These are phyloP conservation scores for Pichia sp. DNA, from an alignment of 1,139 yeast species.

Conservation along the genomic window DNA sequence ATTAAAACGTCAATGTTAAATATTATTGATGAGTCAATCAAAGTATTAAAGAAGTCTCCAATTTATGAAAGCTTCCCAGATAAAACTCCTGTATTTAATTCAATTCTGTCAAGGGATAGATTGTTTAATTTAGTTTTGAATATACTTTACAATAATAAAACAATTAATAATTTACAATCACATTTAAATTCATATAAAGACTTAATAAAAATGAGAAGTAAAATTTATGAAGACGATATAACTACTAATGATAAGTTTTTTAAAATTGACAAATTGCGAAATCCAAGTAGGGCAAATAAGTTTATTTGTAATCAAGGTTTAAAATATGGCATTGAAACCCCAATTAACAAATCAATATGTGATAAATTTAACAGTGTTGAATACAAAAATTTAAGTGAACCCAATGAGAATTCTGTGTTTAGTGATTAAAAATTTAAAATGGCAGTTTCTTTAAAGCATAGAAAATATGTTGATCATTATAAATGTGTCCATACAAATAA, in stretches of 20 bases:
- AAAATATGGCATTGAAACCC: slow-evolving; percentile 36
- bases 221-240: not conserved
- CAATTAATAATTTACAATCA: not conserved
- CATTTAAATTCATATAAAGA: not conserved
- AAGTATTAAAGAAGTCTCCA: slow-evolving; percentile 27
- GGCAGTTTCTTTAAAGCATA: too few relatives aligned
- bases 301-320: slow-evolving; percentile 51
- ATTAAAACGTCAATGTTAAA: slow-evolving; percentile 29
- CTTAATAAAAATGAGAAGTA: not conserved
- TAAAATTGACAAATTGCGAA: not conserved
- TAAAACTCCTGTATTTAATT: slow-evolving; percentile 31
- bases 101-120: slow-evolving; percentile 29
- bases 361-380: slow-evolving; percentile 33
- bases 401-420: not conserved
- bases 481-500: too few relatives aligned
- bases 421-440: not conserved
- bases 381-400: not conserved
- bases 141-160: not conserved
- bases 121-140: slow-evolving; percentile 14
- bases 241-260: not conserved
- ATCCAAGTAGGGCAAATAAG: slow-evolving; percentile 53
- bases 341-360: slow-evolving; percentile 43
- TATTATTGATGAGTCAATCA: slow-evolving; percentile 37
- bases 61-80: slow-evolving; percentile 7
- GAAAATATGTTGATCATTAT: too few relatives aligned